A percentile compares a stretch with the other conserved stretches of the same genome.
These are phyloP conservation scores for Liriodendron chinense DNA, from an alignment of 164 flowering plant genomes.

Conservation along the genomic window DNA sequence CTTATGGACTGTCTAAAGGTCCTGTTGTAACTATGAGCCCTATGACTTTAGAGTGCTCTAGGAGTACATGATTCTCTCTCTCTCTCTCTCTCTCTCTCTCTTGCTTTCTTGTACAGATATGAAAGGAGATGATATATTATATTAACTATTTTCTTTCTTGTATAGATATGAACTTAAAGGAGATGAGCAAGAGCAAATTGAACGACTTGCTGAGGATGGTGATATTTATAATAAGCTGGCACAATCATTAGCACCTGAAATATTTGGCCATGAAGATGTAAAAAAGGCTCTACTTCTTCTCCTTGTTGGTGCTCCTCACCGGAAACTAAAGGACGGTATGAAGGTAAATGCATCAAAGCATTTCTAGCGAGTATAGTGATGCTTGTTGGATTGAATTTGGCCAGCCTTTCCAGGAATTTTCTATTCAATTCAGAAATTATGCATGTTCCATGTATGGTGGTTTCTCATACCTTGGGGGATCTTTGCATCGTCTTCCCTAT, in stretches of 20 bases:
- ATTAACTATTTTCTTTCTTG: neutral
- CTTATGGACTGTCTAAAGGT: no score
- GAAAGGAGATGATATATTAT: no score
- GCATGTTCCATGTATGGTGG: neutral
- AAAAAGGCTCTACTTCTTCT: slow-evolving; percentile 97
- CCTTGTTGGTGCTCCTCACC: slow-evolving; percentile 96
- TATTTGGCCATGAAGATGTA: slow-evolving; percentile 97
- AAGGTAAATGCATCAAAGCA: slow-evolving; percentile 47
- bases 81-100: no score
- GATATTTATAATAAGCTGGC: slow-evolving; percentile 90
- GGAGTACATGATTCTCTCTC: no score
- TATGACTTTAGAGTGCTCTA: no score
- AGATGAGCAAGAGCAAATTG: slow-evolving; percentile 88
- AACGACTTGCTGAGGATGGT: slow-evolving; percentile 86
- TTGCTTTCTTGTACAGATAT: neutral
- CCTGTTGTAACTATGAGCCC: no score
- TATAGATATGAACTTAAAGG: slow-evolving; percentile 75
- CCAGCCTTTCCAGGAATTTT: neutral
- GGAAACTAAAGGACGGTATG: slow-evolving; percentile 96
- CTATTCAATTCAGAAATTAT: neutral
- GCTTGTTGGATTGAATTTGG: neutral
- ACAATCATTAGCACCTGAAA: slow-evolving; percentile 93
- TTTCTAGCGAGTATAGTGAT: neutral
- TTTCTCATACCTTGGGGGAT: neutral
- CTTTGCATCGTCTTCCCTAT: neutral